A percentile compares a stretch with the other conserved stretches of the same genome.
Conservation (phyloP, 257 asterid genomes). For the Solanum appendiculatum region DNA sequence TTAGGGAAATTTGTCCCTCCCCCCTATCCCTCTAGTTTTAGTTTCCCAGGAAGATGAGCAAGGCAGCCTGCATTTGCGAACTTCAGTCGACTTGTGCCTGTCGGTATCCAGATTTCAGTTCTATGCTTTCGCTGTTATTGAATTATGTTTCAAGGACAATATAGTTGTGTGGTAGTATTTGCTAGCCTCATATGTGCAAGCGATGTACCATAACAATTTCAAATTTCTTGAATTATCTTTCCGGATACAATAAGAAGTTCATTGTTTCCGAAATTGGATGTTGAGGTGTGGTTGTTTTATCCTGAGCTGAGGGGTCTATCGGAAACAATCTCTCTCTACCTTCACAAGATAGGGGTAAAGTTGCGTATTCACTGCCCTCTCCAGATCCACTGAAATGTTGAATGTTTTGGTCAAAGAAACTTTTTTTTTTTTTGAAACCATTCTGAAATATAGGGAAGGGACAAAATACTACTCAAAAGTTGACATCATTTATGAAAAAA, state of each 20-base stretch:
- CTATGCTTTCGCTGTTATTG: background rate
- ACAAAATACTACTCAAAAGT: background rate
- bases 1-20: background rate
- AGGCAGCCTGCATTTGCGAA: background rate
- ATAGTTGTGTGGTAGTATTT: background rate
- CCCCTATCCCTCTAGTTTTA: background rate
- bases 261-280: background rate
- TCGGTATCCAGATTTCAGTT: background rate
- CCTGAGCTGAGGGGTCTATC: background rate
- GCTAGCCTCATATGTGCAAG: background rate
- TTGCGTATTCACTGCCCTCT: background rate
- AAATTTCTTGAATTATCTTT: background rate
- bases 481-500: background rate
- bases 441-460: background rate
- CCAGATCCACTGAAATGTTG: background rate
- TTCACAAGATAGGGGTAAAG: background rate
- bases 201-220: background rate
- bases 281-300: background rate
- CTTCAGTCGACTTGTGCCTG: background rate
- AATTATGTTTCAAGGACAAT: background rate
- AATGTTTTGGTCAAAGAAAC: background rate
- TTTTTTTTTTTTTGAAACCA: background rate
- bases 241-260: background rate
- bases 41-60: background rate
- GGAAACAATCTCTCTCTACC: background rate